Base-by-base conservation (phyloP, 1,139 yeast genomes). In the Taiozyma onychis region DNA sequence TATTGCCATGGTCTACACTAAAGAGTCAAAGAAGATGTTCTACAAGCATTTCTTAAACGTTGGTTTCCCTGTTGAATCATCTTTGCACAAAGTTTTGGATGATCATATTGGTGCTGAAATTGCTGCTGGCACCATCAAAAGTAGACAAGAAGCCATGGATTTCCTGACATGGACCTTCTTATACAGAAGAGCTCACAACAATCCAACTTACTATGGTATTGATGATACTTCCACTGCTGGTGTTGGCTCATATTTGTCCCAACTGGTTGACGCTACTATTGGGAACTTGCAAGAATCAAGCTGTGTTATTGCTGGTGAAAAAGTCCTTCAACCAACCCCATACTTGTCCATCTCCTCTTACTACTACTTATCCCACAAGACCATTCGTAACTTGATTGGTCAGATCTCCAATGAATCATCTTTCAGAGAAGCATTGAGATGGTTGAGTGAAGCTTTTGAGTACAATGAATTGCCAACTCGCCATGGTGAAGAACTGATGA, bases 101-200 rank as follows among this genome's bases (percentile, higher is more conserved):
- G 87, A 93, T 67, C 99, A 95, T 72, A 76, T 93, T 65, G 99
- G 98, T 64, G 99, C 99, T 4, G 99, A 95, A 64, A 88, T 93
- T 44, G 80, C 95, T 0, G 82, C 96, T 2, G 96, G 97, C 1
- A 85, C 97, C 0, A 88, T 93, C 49, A 76, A 73, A 30, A 77
- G 88, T 1, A 77, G 89, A 57, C 97, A 90, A 63, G 93, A 89
- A 50, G 98, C 98, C 0, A 73, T 93, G 76, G 96, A 91, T 55
- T 95, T 93, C 65, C 72, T 95, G 59, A 87, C 95, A 0, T 91
- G 98, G 95, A 95, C 99, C 0, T 95, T 93, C 66, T 73, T 95
- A 57, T 95, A 85, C 68, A 78, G 99, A 62, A 78, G 99, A 61
- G 93, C 95, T 2, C 96, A 91, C 63, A 91, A 90, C 62, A 95